phyloP scores from a whole-genome alignment of 192 early-diverging fungal species.

The Pilobolus umbonatus region DNA sequence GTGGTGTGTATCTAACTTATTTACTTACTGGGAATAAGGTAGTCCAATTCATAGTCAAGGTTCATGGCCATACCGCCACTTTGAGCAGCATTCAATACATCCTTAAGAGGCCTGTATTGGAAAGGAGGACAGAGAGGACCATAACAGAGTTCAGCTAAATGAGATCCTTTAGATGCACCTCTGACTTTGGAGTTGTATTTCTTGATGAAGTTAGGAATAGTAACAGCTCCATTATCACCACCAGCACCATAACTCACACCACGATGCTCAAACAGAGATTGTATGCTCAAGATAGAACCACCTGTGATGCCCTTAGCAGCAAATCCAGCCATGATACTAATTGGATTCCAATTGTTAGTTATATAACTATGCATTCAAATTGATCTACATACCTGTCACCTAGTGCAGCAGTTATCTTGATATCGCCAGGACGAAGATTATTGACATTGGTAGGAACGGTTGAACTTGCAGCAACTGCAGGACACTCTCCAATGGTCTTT shows the following conservation, averaged over 20 bases:
- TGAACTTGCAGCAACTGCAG: conserved; percentile 34
- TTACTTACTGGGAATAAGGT: conserved; percentile 29
- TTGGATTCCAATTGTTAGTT: no score
- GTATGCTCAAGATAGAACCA: conserved; percentile 3
- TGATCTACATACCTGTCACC: conserved; percentile 39
- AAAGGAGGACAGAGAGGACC: conserved; percentile 2
- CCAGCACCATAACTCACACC: conserved; percentile 49
- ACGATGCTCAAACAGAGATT: conserved; percentile 28
- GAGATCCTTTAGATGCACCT: conserved; percentile 40
- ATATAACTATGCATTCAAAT: background rate
- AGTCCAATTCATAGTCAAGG: conserved; percentile 38
- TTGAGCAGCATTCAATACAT: conserved; percentile 47
- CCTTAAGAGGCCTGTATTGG: conserved; percentile 12
- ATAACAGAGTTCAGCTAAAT: conserved; percentile 23
- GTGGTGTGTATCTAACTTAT: background rate
- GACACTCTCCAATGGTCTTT: conserved; percentile 25
- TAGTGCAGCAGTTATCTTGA: conserved; percentile 45
- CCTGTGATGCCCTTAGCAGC: conserved; percentile 37
- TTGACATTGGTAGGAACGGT: conserved; percentile 28
- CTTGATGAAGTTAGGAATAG: conserved; percentile 44
- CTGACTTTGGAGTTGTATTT: conserved; percentile 32
- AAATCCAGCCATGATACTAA: conserved; percentile 54
- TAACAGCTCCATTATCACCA: conserved; percentile 40
- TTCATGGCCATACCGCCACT: conserved; percentile 44
- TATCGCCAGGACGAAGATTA: conserved; percentile 54